phyloP scores from a whole-genome alignment of 306 rosid genomes.

The Rosa multiflora region DNA sequence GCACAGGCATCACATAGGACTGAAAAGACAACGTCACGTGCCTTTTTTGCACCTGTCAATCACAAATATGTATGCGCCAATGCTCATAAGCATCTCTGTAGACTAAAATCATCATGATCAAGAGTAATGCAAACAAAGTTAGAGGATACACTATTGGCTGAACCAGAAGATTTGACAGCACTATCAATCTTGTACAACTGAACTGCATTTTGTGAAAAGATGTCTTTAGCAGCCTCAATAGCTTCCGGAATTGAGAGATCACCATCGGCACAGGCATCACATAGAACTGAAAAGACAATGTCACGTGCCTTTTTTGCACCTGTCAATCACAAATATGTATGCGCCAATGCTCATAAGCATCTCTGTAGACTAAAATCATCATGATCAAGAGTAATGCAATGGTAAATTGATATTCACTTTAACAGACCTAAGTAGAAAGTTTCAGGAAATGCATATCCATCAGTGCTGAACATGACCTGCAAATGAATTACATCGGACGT shows the following conservation, averaged over 20 bases:
- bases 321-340: slow-evolving; percentile 7
- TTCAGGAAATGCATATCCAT: slow-evolving; percentile 82
- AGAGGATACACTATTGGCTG: slow-evolving; percentile 25
- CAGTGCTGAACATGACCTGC: slow-evolving; percentile 98
- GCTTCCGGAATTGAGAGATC: slow-evolving; percentile 81
- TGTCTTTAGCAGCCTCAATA: slow-evolving; percentile 71
- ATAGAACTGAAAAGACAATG: slow-evolving; percentile 68
- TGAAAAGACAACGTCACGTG: slow-evolving; percentile 73
- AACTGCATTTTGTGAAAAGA: slow-evolving; percentile 69
- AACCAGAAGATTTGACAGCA: slow-evolving; percentile 22
- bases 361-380: too few species aligned
- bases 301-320: slow-evolving; percentile 86
- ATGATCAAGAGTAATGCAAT: background rate
- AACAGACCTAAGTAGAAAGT: slow-evolving; percentile 80
- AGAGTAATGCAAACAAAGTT: background rate
- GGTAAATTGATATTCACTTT: slow-evolving; percentile 2
- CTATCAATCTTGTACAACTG: slow-evolving; percentile 58
- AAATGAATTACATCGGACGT: slow-evolving; percentile 26
- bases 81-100: too few species aligned
- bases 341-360: too few species aligned
- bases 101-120: too few species aligned
- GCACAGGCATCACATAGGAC: slow-evolving; percentile 70
- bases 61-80: background rate
- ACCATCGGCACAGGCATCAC: slow-evolving; percentile 69
- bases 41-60: slow-evolving; percentile 67